Evolutionary conservation across 2,329 filamentous ascomycete species (phyloP), one percentile per base, ranked within the genome.

Genomic region (Cadophora sp.): DNA sequence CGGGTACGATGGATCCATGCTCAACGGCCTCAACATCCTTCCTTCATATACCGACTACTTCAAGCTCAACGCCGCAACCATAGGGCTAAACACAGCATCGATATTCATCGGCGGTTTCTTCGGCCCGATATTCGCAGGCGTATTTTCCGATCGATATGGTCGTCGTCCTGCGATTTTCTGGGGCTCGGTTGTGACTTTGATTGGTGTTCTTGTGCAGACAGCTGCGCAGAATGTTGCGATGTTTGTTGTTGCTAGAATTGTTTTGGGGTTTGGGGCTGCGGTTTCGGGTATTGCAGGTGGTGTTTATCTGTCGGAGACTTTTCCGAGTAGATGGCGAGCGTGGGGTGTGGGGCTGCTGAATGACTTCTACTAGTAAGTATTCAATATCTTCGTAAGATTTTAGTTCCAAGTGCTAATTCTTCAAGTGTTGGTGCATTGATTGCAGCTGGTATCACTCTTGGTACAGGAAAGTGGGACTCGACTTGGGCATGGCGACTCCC

Each of bases 31-130:
- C 27, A 85, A 87, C 66, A 87, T 88, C 27, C 27, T 30, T 4
- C 27, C 27, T 6, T 82, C 81, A 0, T 88, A 87, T 73, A 82
- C 80, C 0, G 79, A 85, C 45, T 88, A 87, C 73, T 88, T 88
- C 76, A 71, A 80, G 4, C 80, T 88, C 8, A 86, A 77, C n/a
- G 74, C 82, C 0, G 81, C 83, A 0, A 86, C 84, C 0, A 83
- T 80, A 0, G 84, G 83, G 3, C 79, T 88, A 18, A 86, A 87
- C 70, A 87, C 84, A 4, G 82, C 84, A 0, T 83, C 83, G 1
- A 80, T 83, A n/a, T 87, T 82, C 71, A 84, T 88, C 59, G 85
- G 85, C 13, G 80, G 80, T 41, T 77, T 81, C 43, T 62, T 87
- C 8, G 82, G 80, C 13, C 79, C 79, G 0, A 70, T 85, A 5